Percentiles rank a stretch among this genome's conserved stretches.
phyloP scores from a whole-genome alignment of 352 stramenopile species.

The Phytophthora lateralis region DNA sequence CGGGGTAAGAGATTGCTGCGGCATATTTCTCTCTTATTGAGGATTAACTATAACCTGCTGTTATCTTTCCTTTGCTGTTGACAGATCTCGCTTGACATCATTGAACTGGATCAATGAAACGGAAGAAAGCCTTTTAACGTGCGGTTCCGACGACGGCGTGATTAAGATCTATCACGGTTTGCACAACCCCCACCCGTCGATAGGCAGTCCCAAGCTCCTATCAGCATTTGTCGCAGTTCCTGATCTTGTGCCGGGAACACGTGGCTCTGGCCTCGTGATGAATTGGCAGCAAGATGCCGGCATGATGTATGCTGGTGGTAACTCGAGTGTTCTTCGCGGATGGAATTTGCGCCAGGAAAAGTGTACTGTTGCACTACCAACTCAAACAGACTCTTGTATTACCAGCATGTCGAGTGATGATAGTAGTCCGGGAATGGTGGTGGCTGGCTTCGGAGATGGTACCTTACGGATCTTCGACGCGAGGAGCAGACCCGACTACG shows the following conservation, averaged over 20 bases:
- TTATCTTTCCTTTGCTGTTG: slow-evolving; percentile 4
- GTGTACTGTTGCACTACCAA: slow-evolving; percentile 80
- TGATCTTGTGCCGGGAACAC: slow-evolving; percentile 90
- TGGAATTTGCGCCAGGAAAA: slow-evolving; percentile 97
- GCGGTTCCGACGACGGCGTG: slow-evolving; percentile 96
- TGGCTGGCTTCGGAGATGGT: slow-evolving; percentile 95
- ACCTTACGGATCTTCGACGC: slow-evolving; percentile 95
- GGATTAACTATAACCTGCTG: slow-evolving; percentile 2
- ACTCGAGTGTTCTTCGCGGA: slow-evolving; percentile 89
- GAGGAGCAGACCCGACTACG: slow-evolving; percentile 77
- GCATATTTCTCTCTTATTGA: slow-evolving; percentile 7
- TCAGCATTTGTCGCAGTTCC: slow-evolving; percentile 94
- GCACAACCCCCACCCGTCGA: slow-evolving; percentile 53
- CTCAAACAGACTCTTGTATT: slow-evolving; percentile 90
- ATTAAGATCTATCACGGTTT: slow-evolving; percentile 95
- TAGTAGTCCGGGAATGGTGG: slow-evolving; percentile 75
- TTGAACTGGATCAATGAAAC: slow-evolving; percentile 97
- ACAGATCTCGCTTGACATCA: slow-evolving; percentile 91
- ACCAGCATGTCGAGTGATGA: slow-evolving; percentile 89
- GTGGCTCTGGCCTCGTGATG: slow-evolving; percentile 94
- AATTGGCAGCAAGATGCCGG: slow-evolving; percentile 95
- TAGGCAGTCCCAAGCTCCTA: slow-evolving; percentile 75
- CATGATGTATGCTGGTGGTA: slow-evolving; percentile 93
- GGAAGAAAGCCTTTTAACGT: slow-evolving; percentile 93
- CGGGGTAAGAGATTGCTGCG: slow-evolving; percentile 54